A percentile compares a stretch with the other conserved stretches of the same genome.
Conservation (phyloP, 2,329 filamentous ascomycete species). For the Ceratocystis harringtonii region DNA sequence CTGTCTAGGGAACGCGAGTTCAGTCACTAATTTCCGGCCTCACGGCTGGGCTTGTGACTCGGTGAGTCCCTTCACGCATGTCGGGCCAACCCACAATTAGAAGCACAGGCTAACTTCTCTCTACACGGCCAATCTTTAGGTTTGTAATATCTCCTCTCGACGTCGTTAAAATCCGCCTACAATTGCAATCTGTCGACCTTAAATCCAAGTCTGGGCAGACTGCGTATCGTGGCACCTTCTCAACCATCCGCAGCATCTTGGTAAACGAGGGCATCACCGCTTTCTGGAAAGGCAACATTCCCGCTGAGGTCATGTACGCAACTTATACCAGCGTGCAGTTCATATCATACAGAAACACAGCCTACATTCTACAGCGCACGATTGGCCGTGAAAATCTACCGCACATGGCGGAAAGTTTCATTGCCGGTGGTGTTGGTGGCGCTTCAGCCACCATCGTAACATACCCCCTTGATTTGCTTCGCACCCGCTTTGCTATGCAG, state of each 20-base stretch:
- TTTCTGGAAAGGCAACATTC: conserved; percentile 96
- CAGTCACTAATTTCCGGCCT: conserved; percentile 43
- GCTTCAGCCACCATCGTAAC: conserved; percentile 68
- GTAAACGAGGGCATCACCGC: conserved; percentile 67
- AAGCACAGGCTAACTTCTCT: background rate
- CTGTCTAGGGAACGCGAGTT: conserved; percentile 35
- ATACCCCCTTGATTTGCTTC: conserved; percentile 83
- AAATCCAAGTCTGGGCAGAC: background rate
- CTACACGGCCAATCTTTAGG: conserved; percentile 28
- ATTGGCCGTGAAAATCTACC: conserved; percentile 37
- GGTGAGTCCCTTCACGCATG: conserved; percentile 35
- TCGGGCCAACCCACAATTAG: background rate
- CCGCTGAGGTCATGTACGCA: conserved; percentile 87
- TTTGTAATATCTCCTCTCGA: conserved; percentile 93
- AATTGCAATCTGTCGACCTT: conserved; percentile 47
- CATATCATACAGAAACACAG: conserved; percentile 65
- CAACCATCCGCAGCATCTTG: conserved; percentile 63
- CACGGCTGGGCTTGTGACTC: conserved; percentile 70
- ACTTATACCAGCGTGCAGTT: conserved; percentile 85
- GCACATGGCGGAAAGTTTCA: conserved; percentile 58
- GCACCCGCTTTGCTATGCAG: conserved; percentile 94
- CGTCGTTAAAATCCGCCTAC: conserved; percentile 93
- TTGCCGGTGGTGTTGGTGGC: conserved; percentile 70
- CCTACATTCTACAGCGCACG: conserved; percentile 47
- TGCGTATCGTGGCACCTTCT: conserved; percentile 59